Percentiles rank a stretch among this genome's conserved stretches.
phyloP scores from a whole-genome alignment of 73 alveolate genomes.

The Paramecium pentaurelia region DNA sequence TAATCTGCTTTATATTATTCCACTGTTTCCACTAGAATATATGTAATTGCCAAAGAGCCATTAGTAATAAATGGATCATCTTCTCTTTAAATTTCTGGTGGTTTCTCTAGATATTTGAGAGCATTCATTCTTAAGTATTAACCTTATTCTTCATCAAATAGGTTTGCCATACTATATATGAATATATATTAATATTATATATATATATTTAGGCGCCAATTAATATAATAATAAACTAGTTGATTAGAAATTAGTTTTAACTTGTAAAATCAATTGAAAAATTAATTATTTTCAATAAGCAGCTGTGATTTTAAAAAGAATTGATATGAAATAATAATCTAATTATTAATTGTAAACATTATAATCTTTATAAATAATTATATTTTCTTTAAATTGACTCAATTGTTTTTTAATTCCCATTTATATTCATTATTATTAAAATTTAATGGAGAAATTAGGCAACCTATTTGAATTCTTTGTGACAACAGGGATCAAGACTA shows the following conservation, averaged over 20 bases:
- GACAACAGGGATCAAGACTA: slow-evolving; percentile 33
- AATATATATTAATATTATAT: background rate
- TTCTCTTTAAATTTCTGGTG: background rate
- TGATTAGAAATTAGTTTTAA: background rate
- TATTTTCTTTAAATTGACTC: background rate
- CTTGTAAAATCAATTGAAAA: background rate
- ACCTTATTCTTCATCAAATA: slow-evolving; percentile 24
- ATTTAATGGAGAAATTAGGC: slow-evolving; percentile 38
- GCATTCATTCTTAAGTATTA: slow-evolving; percentile 4
- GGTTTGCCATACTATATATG: slow-evolving; percentile 7
- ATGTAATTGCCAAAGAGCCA: slow-evolving; percentile 18
- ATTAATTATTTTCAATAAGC: background rate
- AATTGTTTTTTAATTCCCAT: background rate
- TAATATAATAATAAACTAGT: background rate
- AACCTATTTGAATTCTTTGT: slow-evolving; percentile 45
- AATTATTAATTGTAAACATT: background rate
- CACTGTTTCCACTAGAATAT: background rate
- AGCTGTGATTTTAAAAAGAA: background rate
- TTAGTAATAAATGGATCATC: slow-evolving; percentile 16
- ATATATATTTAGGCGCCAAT: slow-evolving; percentile 12
- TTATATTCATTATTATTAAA: background rate
- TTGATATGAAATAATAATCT: background rate
- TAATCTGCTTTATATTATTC: background rate
- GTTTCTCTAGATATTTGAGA: background rate
- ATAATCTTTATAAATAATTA: background rate